Conservation (phyloP, 306 rosid genomes). For the Rosa multiflora region DNA sequence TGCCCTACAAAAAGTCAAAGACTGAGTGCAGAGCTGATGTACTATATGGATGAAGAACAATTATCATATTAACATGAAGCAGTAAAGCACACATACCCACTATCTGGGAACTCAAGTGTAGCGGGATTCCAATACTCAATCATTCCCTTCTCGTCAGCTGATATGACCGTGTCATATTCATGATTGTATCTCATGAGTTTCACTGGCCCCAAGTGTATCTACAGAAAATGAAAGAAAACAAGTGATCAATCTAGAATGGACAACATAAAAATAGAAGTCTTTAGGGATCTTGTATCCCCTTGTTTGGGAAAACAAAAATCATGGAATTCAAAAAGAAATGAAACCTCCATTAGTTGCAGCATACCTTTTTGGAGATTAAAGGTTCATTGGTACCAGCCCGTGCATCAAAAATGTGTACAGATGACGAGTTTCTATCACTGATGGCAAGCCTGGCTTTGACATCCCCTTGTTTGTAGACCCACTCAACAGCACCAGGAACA, state of each 20-base stretch:
- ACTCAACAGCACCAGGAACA: slow-evolving; percentile 86
- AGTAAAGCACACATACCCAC: slow-evolving; percentile 55
- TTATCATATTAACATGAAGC: slow-evolving; percentile 18
- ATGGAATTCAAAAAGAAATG: not conserved
- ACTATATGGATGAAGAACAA: slow-evolving; percentile 9
- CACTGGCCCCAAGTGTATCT: slow-evolving; percentile 83
- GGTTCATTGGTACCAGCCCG: slow-evolving; percentile 87
- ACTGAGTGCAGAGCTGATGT: not conserved
- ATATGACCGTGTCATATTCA: slow-evolving; percentile 67
- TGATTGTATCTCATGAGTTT: slow-evolving; percentile 86
- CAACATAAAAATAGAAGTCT: rapidly evolving
- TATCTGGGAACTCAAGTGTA: slow-evolving; percentile 79
- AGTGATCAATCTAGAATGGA: not conserved
- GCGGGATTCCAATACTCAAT: slow-evolving; percentile 84
- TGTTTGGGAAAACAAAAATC: not conserved
- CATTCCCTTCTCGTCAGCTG: slow-evolving; percentile 82
- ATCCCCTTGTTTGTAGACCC: slow-evolving; percentile 98
- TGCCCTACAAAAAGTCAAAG: not conserved
- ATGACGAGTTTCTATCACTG: slow-evolving; percentile 74
- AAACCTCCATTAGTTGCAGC: slow-evolving; percentile 16
- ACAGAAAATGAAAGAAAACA: slow-evolving; percentile 28
- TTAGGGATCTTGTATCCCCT: not conserved
- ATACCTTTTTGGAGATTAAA: slow-evolving; percentile 78
- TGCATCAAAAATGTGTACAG: slow-evolving; percentile 86
- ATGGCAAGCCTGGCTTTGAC: slow-evolving; percentile 87